Evolutionary conservation across 2,329 filamentous ascomycete species (phyloP).

Genomic region (Orbilia oligospora): DNA sequence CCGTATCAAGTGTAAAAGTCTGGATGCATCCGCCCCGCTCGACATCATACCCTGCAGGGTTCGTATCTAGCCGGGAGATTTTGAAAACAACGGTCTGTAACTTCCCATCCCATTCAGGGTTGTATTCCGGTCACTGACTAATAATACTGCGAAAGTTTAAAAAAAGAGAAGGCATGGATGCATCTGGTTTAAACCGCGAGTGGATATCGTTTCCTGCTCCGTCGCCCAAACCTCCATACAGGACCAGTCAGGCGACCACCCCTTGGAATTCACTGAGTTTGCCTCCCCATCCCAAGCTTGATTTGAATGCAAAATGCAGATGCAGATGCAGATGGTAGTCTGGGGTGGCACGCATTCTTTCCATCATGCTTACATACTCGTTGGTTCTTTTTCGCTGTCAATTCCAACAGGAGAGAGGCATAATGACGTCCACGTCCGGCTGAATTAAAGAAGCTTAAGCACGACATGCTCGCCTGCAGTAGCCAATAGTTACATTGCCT

Average conservation of each 20-base stretch:
- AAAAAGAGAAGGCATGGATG: background rate
- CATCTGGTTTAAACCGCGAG: background rate
- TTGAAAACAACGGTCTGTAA: background rate
- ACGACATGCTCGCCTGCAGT: conserved; percentile 16
- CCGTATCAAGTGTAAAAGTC: background rate
- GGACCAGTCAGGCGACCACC: conserved; percentile 10
- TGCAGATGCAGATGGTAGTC: background rate
- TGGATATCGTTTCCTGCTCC: conserved; percentile 22
- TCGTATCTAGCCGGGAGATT: background rate
- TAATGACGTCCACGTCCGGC: conserved; percentile 19
- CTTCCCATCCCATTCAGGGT: conserved; percentile 17
- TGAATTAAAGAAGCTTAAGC: background rate
- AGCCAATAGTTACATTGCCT: conserved; percentile 11
- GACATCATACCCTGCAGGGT: conserved; percentile 26
- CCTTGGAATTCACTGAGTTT: background rate
- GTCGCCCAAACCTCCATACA: conserved; percentile 4
- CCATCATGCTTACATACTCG: background rate
- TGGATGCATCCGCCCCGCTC: conserved; percentile 11
- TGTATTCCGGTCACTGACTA: conserved; percentile 4
- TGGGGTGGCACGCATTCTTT: too few species aligned
- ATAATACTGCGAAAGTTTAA: background rate
- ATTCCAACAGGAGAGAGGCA: background rate
- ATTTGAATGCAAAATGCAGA: conserved; percentile 5
- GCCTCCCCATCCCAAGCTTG: background rate
- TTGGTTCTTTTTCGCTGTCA: background rate